phyloP scores from a whole-genome alignment of 768 basidiomycete species.

The Pulveroboletus frians region DNA sequence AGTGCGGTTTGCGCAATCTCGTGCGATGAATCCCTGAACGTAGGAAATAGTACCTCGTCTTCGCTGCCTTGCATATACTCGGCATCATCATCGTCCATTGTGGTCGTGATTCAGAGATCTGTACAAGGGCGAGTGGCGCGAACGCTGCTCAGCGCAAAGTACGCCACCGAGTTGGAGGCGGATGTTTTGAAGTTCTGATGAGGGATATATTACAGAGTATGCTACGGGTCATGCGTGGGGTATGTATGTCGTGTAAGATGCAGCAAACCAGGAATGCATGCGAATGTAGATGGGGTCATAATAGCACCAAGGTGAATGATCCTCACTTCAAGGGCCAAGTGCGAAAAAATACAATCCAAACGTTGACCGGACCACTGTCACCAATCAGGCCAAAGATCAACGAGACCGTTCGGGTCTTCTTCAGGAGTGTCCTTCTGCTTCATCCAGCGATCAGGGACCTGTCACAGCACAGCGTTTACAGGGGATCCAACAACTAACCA shows the following conservation, averaged over 20 bases:
- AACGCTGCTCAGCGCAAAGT: background rate
- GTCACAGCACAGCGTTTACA: background rate
- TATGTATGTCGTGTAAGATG: constrained; percentile 18
- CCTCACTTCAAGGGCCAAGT: constrained; percentile 1
- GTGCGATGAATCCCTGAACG: background rate
- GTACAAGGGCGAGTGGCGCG: constrained; percentile 4
- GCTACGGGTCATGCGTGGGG: constrained; percentile 25
- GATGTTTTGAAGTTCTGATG: background rate
- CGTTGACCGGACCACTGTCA: constrained; percentile 18
- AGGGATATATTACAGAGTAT: constrained; percentile 15
- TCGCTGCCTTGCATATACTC: constrained; percentile 91
- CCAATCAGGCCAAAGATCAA: constrained; percentile 65
- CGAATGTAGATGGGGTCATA: background rate
- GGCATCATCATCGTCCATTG: constrained; percentile 91
- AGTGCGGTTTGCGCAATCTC: background rate
- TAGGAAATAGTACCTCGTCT: constrained; percentile 55
- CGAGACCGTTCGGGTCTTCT: constrained; percentile 56
- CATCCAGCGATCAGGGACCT: constrained; percentile 92
- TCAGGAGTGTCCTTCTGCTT: constrained; percentile 76
- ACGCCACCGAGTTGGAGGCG: constrained; percentile 1
- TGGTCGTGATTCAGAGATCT: constrained; percentile 5
- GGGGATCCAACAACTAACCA: background rate
- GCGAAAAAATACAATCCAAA: constrained; percentile 1
- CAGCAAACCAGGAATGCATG: constrained; percentile 12
- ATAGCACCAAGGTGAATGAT: no score